phyloP scores from a whole-genome alignment of 1,284 basidiomycete species.

The Hemileia vastatrix region DNA sequence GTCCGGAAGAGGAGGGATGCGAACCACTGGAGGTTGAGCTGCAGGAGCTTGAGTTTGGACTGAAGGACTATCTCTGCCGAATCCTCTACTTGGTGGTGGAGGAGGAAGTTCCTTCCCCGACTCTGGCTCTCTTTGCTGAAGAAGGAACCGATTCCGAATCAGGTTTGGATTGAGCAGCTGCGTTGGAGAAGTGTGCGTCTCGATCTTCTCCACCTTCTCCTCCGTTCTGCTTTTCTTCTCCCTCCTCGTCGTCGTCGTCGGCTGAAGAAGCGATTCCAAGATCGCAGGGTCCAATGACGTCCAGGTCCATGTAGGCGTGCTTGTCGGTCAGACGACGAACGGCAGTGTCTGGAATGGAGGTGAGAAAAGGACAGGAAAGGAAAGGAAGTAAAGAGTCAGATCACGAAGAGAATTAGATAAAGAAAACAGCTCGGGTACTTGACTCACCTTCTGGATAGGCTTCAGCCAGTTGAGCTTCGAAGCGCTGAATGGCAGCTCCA shows the following conservation, averaged over 20 bases:
- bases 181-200: not conserved
- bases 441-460: constrained; percentile 39
- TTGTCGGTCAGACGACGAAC: constrained; percentile 33
- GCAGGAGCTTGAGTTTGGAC: constrained; percentile 30
- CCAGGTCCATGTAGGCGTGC: constrained; percentile 37
- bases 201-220: constrained; percentile 2
- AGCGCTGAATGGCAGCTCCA: constrained; percentile 33
- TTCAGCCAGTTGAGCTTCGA: constrained; percentile 36
- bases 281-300: constrained; percentile 35
- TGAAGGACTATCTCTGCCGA: constrained; percentile 10
- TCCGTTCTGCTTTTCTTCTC: constrained; percentile 28
- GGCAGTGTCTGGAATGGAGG: constrained; percentile 26
- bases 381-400: not conserved
- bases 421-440: too few relatives aligned
- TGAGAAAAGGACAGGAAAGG: not conserved
- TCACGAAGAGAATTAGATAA: not conserved
- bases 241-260: constrained; percentile 29
- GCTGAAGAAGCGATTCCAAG: constrained; percentile 28
- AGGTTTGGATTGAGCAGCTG: constrained; percentile 18
- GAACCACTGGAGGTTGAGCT: constrained; percentile 6
- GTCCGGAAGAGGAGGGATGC: constrained; percentile 2
- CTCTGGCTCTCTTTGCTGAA: constrained; percentile 29
- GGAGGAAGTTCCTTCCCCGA: constrained; percentile 25
- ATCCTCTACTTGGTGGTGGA: not conserved
- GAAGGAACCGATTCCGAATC: constrained; percentile 24